Conservation (phyloP, 2,329 filamentous ascomycete genomes). For the Phialophora verrucosa region DNA sequence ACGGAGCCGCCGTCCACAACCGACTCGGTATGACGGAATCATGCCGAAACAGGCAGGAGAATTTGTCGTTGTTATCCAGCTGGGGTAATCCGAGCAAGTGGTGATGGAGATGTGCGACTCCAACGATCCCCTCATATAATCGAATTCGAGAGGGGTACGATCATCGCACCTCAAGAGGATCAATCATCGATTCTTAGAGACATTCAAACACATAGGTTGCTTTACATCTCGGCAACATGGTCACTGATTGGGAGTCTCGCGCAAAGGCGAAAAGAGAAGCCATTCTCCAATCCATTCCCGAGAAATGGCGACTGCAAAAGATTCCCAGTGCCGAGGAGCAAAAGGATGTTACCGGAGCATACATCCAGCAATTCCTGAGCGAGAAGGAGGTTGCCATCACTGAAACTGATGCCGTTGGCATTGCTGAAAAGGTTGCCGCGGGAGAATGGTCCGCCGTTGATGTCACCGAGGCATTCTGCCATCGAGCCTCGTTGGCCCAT, state of each 20-base stretch:
- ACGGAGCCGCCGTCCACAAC: neutral
- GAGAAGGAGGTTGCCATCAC: conserved; percentile 65
- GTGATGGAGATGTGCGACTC: conserved; percentile 27
- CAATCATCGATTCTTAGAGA: neutral
- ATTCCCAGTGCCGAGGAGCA: conserved; percentile 59
- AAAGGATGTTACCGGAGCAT: conserved; percentile 62
- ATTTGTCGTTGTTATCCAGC: conserved; percentile 20
- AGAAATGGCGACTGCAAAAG: conserved; percentile 60
- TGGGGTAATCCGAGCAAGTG: neutral
- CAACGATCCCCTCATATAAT: neutral
- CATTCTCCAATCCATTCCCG: conserved; percentile 61
- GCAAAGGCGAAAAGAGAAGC: conserved; percentile 61
- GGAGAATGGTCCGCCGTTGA: conserved; percentile 64
- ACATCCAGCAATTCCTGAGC: conserved; percentile 62
- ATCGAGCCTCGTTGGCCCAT: conserved; percentile 63
- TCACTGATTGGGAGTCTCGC: conserved; percentile 54
- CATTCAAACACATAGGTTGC: neutral
- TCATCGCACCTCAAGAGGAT: neutral
- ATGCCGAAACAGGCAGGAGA: conserved; percentile 27
- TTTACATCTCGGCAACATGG: conserved; percentile 29
- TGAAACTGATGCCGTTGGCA: conserved; percentile 63
- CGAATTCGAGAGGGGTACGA: neutral
- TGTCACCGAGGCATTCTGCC: conserved; percentile 63
- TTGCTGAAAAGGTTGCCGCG: conserved; percentile 59
- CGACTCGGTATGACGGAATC: conserved; percentile 7